Percentiles rank a stretch among this genome's conserved stretches.
phyloP scores from a whole-genome alignment of 495 filamentous ascomycete species.

The Polyplosphaeria fusca region DNA sequence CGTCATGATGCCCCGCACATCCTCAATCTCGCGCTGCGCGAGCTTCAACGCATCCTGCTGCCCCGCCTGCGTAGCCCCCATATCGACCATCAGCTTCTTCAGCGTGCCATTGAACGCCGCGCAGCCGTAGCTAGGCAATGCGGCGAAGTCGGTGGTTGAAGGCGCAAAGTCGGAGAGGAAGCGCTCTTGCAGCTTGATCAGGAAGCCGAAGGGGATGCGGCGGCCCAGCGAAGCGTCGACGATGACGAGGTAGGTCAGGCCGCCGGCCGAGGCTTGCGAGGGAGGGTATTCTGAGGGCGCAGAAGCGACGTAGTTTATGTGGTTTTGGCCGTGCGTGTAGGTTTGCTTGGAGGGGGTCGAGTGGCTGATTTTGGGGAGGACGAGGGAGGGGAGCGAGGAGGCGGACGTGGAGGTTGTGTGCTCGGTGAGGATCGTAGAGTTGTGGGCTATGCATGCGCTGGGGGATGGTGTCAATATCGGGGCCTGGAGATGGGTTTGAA shows the following conservation, averaged over 20 bases:
- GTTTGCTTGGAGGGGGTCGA: slow-evolving; percentile 79
- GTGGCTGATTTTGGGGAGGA: slow-evolving; percentile 93
- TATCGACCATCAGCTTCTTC: slow-evolving; percentile 75
- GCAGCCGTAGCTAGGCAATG: slow-evolving; percentile 83
- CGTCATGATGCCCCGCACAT: slow-evolving; percentile 94
- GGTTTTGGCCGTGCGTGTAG: slow-evolving; percentile 84
- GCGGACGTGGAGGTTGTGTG: slow-evolving; percentile 76
- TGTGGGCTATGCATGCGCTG: slow-evolving; percentile 87
- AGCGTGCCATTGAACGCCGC: slow-evolving; percentile 80
- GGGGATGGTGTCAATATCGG: slow-evolving; percentile 24
- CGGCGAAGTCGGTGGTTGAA: slow-evolving; percentile 65
- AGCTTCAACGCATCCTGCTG: slow-evolving; percentile 81
- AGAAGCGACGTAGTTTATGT: slow-evolving; percentile 93
- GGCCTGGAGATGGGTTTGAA: neutral
- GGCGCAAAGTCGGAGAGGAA: slow-evolving; percentile 75
- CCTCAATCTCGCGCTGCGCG: slow-evolving; percentile 85
- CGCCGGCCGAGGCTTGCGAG: slow-evolving; percentile 58
- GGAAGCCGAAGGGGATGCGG: slow-evolving; percentile 87
- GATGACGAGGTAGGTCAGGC: slow-evolving; percentile 82
- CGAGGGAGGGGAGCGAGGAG: slow-evolving; percentile 81
- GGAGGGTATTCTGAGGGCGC: slow-evolving; percentile 62
- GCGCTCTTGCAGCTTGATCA: slow-evolving; percentile 84
- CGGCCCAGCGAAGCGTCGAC: slow-evolving; percentile 72
- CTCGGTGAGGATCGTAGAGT: slow-evolving; percentile 87
- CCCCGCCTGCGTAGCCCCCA: slow-evolving; percentile 69